Evolutionary conservation across 306 rosid genomes (phyloP).

Genomic region (Vigna hirtella): DNA sequence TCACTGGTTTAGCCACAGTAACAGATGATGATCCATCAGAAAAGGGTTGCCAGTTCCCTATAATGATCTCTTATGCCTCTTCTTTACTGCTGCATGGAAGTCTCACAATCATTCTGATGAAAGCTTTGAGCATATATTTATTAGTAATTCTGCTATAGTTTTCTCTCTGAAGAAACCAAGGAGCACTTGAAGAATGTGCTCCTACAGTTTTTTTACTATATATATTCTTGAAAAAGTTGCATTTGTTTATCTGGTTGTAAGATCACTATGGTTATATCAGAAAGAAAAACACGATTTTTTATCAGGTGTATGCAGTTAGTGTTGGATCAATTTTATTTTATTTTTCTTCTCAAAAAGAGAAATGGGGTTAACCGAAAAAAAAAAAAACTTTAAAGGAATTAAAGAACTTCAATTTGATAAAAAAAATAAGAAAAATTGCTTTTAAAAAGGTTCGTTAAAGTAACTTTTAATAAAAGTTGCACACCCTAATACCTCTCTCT

Average conservation of each 20-base stretch:
- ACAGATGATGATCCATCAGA: slow-evolving; percentile 75
- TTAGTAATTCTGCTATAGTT: slow-evolving; percentile 49
- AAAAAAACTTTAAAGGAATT: background rate
- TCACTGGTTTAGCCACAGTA: slow-evolving; percentile 67
- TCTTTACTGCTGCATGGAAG: slow-evolving; percentile 46
- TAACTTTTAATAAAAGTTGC: background rate
- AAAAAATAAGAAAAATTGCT: background rate
- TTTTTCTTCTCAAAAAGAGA: background rate
- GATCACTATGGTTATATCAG: background rate
- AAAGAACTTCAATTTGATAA: background rate
- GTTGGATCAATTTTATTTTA: background rate
- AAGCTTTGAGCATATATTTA: slow-evolving; percentile 46
- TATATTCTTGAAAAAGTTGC: background rate
- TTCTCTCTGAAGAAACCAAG: slow-evolving; percentile 4
- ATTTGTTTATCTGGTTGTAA: background rate
- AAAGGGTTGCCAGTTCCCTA: slow-evolving; percentile 68
- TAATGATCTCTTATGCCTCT: slow-evolving; percentile 64
- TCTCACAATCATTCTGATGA: slow-evolving; percentile 9
- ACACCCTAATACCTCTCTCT: background rate
- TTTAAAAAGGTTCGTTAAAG: background rate
- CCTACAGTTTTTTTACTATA: slow-evolving; percentile 20
- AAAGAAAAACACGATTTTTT: background rate
- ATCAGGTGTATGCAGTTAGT: background rate
- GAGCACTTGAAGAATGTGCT: slow-evolving; percentile 16
- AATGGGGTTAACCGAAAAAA: background rate